Evolutionary conservation across 2,329 filamentous ascomycete species (phyloP), one percentile per base, ranked within the genome.

Genomic region (Trichophyton mentagrophytes): DNA sequence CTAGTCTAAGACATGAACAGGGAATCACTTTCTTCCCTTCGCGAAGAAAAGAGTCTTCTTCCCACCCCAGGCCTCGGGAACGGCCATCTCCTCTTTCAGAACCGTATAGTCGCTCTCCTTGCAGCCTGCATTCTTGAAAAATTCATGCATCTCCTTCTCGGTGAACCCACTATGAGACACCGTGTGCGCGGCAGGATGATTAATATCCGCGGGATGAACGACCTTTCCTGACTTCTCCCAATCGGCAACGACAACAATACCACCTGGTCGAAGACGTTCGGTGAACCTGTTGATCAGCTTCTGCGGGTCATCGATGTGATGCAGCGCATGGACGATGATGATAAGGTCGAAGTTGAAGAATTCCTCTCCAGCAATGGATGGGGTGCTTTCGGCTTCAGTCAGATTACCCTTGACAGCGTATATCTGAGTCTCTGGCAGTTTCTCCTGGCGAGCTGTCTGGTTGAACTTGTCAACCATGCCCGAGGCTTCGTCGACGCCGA

Each of bases 281-380:
- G 60, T 42, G 30, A 65, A 11, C 15, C 40, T 20, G 15, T 59
- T 60, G 27, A 65, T 36, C 6, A 59, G 27, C 7, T 17, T 17
- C 40, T 61, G 57, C 22, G 62, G 60, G 20, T 66, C 47, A 17
- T 59, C 60, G 25, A 66, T 56, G 38, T 66, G 64, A 42, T 66
- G 64, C 33, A 66, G 58, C 15, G 63, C 63, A 3, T 64, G 27
- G 42, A 47, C 58, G 27, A 57, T 61, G 46, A 62, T 61, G 9
- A 61, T 60, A 6, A 66, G 61, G 44, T 66, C 63, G 30, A 65
- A 65, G n/a, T 61, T 60, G 51, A 60, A 62, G 36, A 64, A 61
- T 13, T 64, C 63, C 20, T 61, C 60, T 13, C 51, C 53, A 8
- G 58, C 49, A 30, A 51, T 51, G 11, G 55, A 38, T 9, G 56